Evolutionary conservation across 2,329 filamentous ascomycete species (phyloP).

Genomic region (Kalaharituber pfeilii): DNA sequence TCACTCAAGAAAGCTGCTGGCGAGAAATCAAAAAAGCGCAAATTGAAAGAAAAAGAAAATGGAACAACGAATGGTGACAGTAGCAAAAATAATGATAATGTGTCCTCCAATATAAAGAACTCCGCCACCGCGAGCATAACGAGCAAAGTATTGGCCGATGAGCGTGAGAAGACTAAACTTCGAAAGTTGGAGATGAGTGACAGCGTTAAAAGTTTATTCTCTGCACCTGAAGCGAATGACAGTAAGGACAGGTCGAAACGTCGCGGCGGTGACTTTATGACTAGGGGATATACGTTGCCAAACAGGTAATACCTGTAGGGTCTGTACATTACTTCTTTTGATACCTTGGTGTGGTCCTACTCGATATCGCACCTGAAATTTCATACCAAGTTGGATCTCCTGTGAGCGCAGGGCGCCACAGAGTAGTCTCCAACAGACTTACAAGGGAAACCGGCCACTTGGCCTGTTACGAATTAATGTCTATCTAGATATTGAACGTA

Average conservation of each 20-base stretch:
- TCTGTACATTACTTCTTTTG: too few species aligned
- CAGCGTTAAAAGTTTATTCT: conserved; percentile 39
- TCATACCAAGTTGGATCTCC: too few species aligned
- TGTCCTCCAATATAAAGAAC: conserved; percentile 54
- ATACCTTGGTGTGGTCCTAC: too few species aligned
- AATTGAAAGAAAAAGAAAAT: conserved; percentile 29
- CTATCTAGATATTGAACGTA: too few species aligned
- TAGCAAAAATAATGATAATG: conserved; percentile 25
- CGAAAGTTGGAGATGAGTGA: conserved; percentile 49
- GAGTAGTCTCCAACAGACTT: too few species aligned
- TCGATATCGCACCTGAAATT: too few species aligned
- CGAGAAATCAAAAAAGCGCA: conserved; percentile 60
- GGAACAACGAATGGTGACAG: conserved; percentile 20
- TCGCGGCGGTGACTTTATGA: conserved; percentile 40
- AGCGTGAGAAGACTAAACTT: conserved; percentile 64
- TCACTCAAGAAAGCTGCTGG: conserved; percentile 62
- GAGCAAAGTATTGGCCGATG: conserved; percentile 69
- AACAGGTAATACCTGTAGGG: too few species aligned
- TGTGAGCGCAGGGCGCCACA: too few species aligned
- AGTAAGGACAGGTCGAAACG: conserved; percentile 27
- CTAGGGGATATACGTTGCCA: conserved; percentile 38
- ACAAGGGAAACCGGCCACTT: too few species aligned
- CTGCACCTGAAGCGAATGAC: conserved; percentile 30
- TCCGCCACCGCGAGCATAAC: conserved; percentile 69
- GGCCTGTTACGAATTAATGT: too few species aligned